Conservation (phyloP, 2,329 filamentous ascomycete species). For the Trichoderma sp. region DNA sequence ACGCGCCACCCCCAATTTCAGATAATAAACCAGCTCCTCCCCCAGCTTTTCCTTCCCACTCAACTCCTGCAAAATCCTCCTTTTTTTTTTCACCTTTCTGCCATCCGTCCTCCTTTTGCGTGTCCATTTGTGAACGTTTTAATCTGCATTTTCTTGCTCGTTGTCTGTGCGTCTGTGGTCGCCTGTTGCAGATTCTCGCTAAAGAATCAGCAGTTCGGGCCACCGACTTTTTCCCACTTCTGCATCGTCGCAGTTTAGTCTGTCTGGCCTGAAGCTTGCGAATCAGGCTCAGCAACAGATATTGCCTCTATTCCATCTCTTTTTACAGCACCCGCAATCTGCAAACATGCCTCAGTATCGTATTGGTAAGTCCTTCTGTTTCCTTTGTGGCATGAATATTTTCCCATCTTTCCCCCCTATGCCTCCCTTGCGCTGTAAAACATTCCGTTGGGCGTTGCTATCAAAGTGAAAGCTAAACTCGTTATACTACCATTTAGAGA, state of each 20-base stretch:
- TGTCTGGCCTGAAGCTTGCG: neutral
- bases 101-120: neutral
- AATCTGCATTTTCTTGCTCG: neutral
- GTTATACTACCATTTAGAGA: constrained; percentile 51
- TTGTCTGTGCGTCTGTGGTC: neutral
- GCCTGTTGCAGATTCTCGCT: neutral
- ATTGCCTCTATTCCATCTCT: neutral
- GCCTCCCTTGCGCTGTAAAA: neutral
- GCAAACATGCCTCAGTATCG: constrained; percentile 46
- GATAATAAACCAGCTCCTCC: constrained; percentile 9
- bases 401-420: neutral
- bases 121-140: neutral
- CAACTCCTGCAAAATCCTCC: neutral
- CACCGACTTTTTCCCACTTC: neutral
- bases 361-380: constrained; percentile 39
- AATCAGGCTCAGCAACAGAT: neutral
- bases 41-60: constrained; percentile 8
- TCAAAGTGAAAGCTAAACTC: neutral
- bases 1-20: constrained; percentile 17
- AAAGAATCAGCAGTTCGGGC: neutral
- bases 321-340: constrained; percentile 5
- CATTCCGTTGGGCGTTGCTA: neutral
- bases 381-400: neutral
- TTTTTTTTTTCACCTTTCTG: neutral
- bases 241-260: constrained; percentile 18